phyloP scores from a whole-genome alignment of 1,139 yeast species.

The Geotrichum armillariae region DNA sequence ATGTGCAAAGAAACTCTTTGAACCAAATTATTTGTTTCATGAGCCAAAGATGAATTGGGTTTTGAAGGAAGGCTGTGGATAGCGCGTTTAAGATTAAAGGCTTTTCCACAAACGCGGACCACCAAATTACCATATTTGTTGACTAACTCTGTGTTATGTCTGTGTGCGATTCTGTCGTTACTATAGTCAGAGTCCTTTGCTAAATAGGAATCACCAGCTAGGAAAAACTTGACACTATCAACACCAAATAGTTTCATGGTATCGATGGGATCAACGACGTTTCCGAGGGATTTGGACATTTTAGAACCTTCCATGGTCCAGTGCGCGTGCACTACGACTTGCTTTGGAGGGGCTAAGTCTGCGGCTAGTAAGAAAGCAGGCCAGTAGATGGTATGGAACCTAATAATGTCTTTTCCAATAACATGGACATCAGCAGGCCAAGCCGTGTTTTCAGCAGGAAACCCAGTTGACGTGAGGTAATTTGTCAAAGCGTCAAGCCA shows the following conservation, averaged over 20 bases:
- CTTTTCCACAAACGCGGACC: constrained; percentile 69
- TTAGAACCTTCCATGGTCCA: constrained; percentile 90
- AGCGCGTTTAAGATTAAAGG: constrained; percentile 60
- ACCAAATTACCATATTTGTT: constrained; percentile 83
- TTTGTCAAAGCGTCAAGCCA: constrained; percentile 97
- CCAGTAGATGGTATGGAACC: constrained; percentile 92
- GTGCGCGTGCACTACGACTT: constrained; percentile 87
- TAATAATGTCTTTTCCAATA: constrained; percentile 80
- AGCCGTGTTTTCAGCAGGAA: constrained; percentile 44
- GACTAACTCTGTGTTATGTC: constrained; percentile 61
- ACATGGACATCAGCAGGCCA: constrained; percentile 76
- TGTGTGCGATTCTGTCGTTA: constrained; percentile 55
- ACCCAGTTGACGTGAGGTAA: constrained; percentile 75
- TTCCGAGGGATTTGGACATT: constrained; percentile 92
- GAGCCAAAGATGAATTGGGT: constrained; percentile 26
- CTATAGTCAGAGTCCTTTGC: constrained; percentile 79
- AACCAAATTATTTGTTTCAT: constrained; percentile 36
- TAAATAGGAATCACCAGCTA: constrained; percentile 73
- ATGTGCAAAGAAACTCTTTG: constrained; percentile 47
- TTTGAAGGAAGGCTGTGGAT: constrained; percentile 9
- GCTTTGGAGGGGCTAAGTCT: constrained; percentile 63
- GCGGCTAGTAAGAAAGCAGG: constrained; percentile 91
- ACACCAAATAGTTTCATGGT: constrained; percentile 56
- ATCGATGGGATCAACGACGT: constrained; percentile 89
- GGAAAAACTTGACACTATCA: constrained; percentile 74